phyloP scores from a whole-genome alignment of 768 basidiomycete species.

The Tricholoma matsutake region DNA sequence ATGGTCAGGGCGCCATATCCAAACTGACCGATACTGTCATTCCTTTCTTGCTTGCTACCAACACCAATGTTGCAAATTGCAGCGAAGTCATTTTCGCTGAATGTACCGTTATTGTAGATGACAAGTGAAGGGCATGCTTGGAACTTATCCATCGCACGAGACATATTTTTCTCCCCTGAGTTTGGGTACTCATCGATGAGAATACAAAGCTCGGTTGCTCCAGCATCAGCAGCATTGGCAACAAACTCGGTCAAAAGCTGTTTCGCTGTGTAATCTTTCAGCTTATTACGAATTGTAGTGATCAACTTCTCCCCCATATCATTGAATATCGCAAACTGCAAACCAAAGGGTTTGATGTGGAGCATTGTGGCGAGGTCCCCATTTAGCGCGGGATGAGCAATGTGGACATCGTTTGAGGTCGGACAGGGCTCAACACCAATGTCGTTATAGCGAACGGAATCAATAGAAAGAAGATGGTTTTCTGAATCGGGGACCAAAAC shows the following conservation, averaged over 20 bases:
- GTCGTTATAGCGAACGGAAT: constrained; percentile 38
- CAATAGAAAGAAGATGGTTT: constrained; percentile 23
- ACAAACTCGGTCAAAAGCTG: constrained; percentile 49
- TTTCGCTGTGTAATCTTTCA: constrained; percentile 39
- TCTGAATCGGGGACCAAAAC: constrained; percentile 35
- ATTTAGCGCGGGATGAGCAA: constrained; percentile 32
- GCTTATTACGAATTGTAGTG: constrained; percentile 39
- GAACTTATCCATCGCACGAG: constrained; percentile 31
- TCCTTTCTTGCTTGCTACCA: constrained; percentile 39
- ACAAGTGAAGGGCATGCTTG: constrained; percentile 37
- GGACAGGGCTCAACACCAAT: constrained; percentile 30
- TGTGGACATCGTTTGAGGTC: constrained; percentile 13
- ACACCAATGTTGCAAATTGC: constrained; percentile 44
- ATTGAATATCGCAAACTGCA: constrained; percentile 24
- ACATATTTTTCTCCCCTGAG: constrained; percentile 23
- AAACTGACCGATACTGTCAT: constrained; percentile 47
- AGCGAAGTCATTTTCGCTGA: constrained; percentile 40
- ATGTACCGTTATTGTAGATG: constrained; percentile 42
- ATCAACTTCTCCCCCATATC: constrained; percentile 44
- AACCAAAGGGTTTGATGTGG: constrained; percentile 30
- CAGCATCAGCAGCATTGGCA: constrained; percentile 52
- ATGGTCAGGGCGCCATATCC: constrained; percentile 51
- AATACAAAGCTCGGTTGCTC: constrained; percentile 40
- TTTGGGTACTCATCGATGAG: constrained; percentile 32
- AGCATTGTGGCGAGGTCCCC: constrained; percentile 30